Evolutionary conservation across 2,329 filamentous ascomycete genomes (phyloP).

Genomic region (Penicillium crustosum): DNA sequence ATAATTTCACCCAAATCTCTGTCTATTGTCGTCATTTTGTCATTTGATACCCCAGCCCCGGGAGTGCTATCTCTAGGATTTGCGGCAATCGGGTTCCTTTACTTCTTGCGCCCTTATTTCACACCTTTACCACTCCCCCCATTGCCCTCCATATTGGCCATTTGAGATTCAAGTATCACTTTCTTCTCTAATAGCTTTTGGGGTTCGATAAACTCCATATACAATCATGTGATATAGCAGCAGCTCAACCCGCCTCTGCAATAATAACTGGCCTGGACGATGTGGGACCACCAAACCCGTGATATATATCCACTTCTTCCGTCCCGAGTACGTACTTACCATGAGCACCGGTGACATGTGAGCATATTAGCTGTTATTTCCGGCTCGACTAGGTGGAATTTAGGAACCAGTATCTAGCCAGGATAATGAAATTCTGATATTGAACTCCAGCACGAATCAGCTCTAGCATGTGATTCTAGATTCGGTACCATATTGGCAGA

Average conservation of each 20-base stretch:
- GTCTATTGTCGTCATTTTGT: neutral
- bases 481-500: neutral
- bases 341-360: neutral
- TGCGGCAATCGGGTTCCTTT: neutral
- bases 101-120: neutral
- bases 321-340: neutral
- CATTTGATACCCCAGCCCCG: neutral
- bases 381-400: neutral
- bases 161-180: neutral
- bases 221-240: neutral
- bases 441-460: neutral
- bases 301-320: neutral
- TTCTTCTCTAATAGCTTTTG: neutral
- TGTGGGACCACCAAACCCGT: neutral
- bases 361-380: neutral
- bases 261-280: neutral
- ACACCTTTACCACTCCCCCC: neutral
- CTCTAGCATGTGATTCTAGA: neutral
- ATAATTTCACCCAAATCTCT: neutral
- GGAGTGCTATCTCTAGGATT: neutral
- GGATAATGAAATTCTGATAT: neutral
- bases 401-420: neutral
- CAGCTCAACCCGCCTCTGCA: neutral
- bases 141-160: no score
- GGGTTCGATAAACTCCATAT: neutral